Base-by-base conservation (phyloP, 106 monocot genomes). In the Dendrobium catenatum region DNA sequence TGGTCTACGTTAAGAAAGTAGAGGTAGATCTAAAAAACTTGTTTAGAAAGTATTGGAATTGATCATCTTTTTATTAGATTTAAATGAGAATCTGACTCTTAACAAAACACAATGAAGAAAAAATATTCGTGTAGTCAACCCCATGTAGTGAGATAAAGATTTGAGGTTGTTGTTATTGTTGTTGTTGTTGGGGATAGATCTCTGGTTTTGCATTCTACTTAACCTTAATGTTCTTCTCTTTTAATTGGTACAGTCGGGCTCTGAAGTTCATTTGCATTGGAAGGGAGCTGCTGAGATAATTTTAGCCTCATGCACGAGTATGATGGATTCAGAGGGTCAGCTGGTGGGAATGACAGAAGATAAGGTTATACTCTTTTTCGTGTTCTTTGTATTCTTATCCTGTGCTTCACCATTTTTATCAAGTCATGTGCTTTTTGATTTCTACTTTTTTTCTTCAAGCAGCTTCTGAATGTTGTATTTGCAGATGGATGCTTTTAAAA, bases 221-320 rank as follows among this genome's bases (percentile, higher is more conserved):
- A 75, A 13, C 2, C 11, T 2, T 75, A 75, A 4, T 13, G 33
- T 5, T 41, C 75, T 75, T 75, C 19, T 33, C 9, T 37, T 17
- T 58, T 55, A 41, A 68, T 59, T 58, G 58, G 16, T 82, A 66
- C 73, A 95, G 92, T 37, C 47, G 49, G 76, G 81, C 44, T 74
- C 76, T 41, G 74, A 79, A 68, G 85, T 92, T 82, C 88, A 92
- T 82, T 66, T 95, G 18, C 92, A 95, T 72, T 95, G 95, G 92
- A 95, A 95, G 81, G 95, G 95, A 10, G 94, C 95, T 81, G 95
- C 95, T 72, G 95, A 95, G 76, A 72, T 95, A 79, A 82, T 95
- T 37, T 78, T 95, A 47, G 66, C 90, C 6, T 90, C 84, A 42
- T 95, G 92, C 76, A 90, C 82, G 70, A 87, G 78, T 59, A 92